Evolutionary conservation across 345 rosid species (phyloP).

Genomic region (Euphorbia tirucalli): DNA sequence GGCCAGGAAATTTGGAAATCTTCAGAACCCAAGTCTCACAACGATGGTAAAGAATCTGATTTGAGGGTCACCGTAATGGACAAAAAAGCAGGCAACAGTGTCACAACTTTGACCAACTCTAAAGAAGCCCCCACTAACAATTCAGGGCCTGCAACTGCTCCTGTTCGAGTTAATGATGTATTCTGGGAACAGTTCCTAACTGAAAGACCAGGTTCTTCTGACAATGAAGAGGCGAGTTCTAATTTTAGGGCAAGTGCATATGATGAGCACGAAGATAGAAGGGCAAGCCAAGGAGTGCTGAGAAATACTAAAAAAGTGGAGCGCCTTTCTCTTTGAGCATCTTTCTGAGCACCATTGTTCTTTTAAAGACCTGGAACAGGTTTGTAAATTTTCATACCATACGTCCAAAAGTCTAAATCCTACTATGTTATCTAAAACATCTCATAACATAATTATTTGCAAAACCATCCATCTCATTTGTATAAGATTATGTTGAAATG

Average conservation of each 20-base stretch:
- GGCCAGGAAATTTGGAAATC: conserved; percentile 37
- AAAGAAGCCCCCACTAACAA: conserved; percentile 44
- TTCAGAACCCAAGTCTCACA: conserved; percentile 27
- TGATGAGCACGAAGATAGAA: conserved; percentile 59
- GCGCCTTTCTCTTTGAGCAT: conserved; percentile 67
- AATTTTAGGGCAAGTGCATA: conserved; percentile 51
- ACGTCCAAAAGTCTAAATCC: background rate
- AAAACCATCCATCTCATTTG: background rate
- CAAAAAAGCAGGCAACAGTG: conserved; percentile 25
- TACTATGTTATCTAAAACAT: background rate
- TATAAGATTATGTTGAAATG: conserved; percentile 15
- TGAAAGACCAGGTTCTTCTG: conserved; percentile 84
- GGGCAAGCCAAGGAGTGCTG: conserved; percentile 40
- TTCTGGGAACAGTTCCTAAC: conserved; percentile 98
- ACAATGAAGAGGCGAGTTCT: conserved; percentile 84
- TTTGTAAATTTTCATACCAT: conserved; percentile 12
- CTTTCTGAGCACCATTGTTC: conserved; percentile 44
- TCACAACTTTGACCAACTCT: conserved; percentile 24
- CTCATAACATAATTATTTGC: background rate
- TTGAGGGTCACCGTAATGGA: conserved; percentile 17
- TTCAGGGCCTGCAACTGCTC: conserved; percentile 49
- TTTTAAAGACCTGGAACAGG: conserved; percentile 14
- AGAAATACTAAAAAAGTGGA: conserved; percentile 50
- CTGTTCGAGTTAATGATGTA: conserved; percentile 68
- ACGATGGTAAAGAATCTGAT: conserved; percentile 37